Percentiles rank a stretch among this genome's conserved stretches.
phyloP scores from a whole-genome alignment of 495 filamentous ascomycete species.

The Aspergillus conjunctus region DNA sequence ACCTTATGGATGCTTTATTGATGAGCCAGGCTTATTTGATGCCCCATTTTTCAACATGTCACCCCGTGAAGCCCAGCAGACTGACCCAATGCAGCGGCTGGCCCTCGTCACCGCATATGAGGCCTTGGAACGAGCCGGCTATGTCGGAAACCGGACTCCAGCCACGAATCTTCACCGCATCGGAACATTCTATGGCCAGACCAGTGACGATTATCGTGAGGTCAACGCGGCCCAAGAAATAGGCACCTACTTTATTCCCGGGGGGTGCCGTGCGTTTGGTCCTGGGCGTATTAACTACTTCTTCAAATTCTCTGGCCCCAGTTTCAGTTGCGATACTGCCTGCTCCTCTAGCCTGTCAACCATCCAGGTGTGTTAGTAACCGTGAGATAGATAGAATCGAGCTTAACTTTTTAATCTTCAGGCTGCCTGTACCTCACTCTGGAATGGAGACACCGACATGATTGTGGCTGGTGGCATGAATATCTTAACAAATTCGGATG shows the following conservation, averaged over 20 bases:
- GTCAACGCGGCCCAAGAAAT: constrained; percentile 72
- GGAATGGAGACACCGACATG: constrained; percentile 68
- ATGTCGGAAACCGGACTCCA: constrained; percentile 21
- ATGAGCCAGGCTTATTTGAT: no score
- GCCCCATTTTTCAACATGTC: no score
- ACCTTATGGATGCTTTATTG: no score
- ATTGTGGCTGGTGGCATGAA: constrained; percentile 74
- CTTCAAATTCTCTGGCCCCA: constrained; percentile 74
- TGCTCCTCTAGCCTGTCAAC: constrained; percentile 73
- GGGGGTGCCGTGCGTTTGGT: constrained; percentile 69
- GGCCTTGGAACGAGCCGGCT: no score
- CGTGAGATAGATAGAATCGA: no score
- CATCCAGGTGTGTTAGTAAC: constrained; percentile 47
- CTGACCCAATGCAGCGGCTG: no score
- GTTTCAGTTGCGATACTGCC: constrained; percentile 74
- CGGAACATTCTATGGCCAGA: constrained; percentile 82
- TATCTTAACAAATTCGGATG: constrained; percentile 67
- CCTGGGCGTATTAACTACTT: constrained; percentile 54
- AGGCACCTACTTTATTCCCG: constrained; percentile 78
- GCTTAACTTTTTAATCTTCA: not conserved
- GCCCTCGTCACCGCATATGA: no score
- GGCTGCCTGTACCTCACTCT: constrained; percentile 64
- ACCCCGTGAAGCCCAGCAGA: no score
- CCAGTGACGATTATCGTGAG: constrained; percentile 77
- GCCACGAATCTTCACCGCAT: constrained; percentile 55